Percentiles rank a stretch among this genome's conserved stretches.
Conservation (phyloP, 345 rosid species). For the Salix caprea region DNA sequence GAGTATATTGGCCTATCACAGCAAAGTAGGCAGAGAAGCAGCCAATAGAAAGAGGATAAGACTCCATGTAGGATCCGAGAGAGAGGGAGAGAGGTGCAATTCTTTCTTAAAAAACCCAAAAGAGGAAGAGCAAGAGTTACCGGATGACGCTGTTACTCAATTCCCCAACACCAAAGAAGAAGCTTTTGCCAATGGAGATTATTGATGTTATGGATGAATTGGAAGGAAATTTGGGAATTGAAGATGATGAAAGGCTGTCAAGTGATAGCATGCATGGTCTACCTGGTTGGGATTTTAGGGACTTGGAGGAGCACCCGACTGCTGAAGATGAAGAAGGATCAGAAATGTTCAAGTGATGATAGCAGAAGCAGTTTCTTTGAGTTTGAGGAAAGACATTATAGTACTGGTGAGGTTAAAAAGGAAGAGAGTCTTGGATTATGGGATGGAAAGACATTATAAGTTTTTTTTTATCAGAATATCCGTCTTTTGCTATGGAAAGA, state of each 20-base stretch:
- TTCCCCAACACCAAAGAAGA: constrained; percentile 7
- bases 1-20: constrained; percentile 16
- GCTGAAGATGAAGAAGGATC: constrained; percentile 27
- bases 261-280: background rate
- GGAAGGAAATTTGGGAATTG: constrained; percentile 30
- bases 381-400: constrained; percentile 9
- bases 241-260: constrained; percentile 18
- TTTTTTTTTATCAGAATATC: constrained; percentile 5
- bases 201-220: constrained; percentile 25
- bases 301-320: constrained; percentile 30
- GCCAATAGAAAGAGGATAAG: constrained; percentile 37
- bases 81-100: background rate
- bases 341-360: constrained; percentile 3
- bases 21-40: background rate
- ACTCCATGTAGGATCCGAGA: constrained; percentile 14
- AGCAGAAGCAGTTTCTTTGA: constrained; percentile 3
- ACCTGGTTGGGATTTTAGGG: constrained; percentile 39
- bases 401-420: constrained; percentile 17
- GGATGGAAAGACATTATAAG: constrained; percentile 20
- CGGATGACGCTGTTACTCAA: constrained; percentile 9
- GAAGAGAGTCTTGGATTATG: constrained; percentile 32
- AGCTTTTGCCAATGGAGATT: background rate
- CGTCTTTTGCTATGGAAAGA: background rate
- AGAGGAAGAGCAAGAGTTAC: constrained; percentile 37
- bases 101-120: constrained; percentile 40